phyloP scores from a whole-genome alignment of 31 red algal species.

The Odonthalia washingtoniensis region DNA sequence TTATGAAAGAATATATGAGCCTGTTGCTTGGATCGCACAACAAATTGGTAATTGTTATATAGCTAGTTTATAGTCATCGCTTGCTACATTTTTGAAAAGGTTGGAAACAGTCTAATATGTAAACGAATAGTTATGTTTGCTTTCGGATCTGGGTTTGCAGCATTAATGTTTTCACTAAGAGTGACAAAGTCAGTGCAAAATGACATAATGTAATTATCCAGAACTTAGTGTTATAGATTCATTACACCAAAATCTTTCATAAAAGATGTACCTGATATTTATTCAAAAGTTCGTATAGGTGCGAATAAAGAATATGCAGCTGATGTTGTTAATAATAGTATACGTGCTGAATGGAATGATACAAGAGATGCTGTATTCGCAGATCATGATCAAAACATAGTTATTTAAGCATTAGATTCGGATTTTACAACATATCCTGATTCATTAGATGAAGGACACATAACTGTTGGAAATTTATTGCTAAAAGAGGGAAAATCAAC shows the following conservation, averaged over 20 bases:
- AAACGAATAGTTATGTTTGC: slow-evolving; percentile 84
- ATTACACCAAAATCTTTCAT: too few species aligned
- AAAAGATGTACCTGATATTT: slow-evolving; percentile 51
- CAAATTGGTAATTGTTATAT: slow-evolving; percentile 94
- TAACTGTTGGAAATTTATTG: slow-evolving; percentile 65
- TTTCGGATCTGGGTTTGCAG: slow-evolving; percentile 94
- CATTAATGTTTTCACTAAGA: slow-evolving; percentile 87
- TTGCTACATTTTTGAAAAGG: slow-evolving; percentile 68
- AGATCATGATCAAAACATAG: too few species aligned
- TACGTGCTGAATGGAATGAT: slow-evolving; percentile 33
- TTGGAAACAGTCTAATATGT: slow-evolving; percentile 55
- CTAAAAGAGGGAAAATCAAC: slow-evolving; percentile 10
- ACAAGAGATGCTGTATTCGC: slow-evolving; percentile 64
- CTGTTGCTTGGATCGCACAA: slow-evolving; percentile 68
- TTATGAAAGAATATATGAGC: slow-evolving; percentile 64
- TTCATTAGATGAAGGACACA: slow-evolving; percentile 47
- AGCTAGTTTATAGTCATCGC: slow-evolving; percentile 84
- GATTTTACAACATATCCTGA: slow-evolving; percentile 57
- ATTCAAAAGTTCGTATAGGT: slow-evolving; percentile 51
- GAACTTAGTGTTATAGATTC: slow-evolving; percentile 43
- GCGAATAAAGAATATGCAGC: slow-evolving; percentile 51
- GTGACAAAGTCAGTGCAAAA: slow-evolving; percentile 49
- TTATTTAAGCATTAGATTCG: slow-evolving; percentile 56
- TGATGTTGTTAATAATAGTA: slow-evolving; percentile 71
- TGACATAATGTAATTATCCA: slow-evolving; percentile 28